A percentile compares a stretch with the other conserved stretches of the same genome.
phyloP scores from a whole-genome alignment of 768 basidiomycete species.

The Panellus pusillus region DNA sequence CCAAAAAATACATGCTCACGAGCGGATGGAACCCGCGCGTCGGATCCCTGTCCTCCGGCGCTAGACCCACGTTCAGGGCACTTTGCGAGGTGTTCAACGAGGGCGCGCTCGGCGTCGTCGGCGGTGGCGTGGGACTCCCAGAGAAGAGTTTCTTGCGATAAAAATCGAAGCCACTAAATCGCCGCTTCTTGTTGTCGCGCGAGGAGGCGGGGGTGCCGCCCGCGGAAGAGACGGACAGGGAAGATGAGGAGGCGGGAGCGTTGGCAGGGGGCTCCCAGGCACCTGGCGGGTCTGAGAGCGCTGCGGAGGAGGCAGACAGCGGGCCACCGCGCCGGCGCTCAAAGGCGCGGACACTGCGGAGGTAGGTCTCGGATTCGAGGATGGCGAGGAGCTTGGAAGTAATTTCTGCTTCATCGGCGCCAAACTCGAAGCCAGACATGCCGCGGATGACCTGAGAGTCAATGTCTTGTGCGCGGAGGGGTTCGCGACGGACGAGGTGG shows the following conservation, averaged over 20 bases:
- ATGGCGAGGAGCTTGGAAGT: slow-evolving; percentile 69
- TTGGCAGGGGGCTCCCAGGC: slow-evolving; percentile 28
- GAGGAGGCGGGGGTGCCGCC: slow-evolving; percentile 1
- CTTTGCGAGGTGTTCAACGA: slow-evolving; percentile 16
- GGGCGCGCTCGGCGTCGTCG: neutral
- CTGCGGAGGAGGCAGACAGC: slow-evolving; percentile 62
- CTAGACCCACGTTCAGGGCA: slow-evolving; percentile 7
- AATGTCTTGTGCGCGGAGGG: slow-evolving; percentile 84
- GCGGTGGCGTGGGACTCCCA: slow-evolving; percentile 48
- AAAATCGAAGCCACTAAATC: slow-evolving; percentile 96
- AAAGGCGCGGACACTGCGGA: slow-evolving; percentile 72
- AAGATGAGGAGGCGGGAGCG: slow-evolving; percentile 65
- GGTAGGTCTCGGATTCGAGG: slow-evolving; percentile 77
- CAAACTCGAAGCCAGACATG: slow-evolving; percentile 98
- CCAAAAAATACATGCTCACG: slow-evolving; percentile 94
- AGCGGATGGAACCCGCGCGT: slow-evolving; percentile 93
- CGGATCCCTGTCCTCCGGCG: slow-evolving; percentile 63
- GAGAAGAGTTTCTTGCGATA: slow-evolving; percentile 88
- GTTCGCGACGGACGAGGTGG: slow-evolving; percentile 87
- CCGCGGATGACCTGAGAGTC: slow-evolving; percentile 82
- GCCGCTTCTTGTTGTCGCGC: slow-evolving; percentile 49
- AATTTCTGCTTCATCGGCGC: slow-evolving; percentile 76
- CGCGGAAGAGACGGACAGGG: slow-evolving; percentile 33
- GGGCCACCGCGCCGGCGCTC: slow-evolving; percentile 64
- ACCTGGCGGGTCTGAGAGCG: slow-evolving; percentile 68